Evolutionary conservation across 306 rosid species (phyloP).

Genomic region (Morella rubra): DNA sequence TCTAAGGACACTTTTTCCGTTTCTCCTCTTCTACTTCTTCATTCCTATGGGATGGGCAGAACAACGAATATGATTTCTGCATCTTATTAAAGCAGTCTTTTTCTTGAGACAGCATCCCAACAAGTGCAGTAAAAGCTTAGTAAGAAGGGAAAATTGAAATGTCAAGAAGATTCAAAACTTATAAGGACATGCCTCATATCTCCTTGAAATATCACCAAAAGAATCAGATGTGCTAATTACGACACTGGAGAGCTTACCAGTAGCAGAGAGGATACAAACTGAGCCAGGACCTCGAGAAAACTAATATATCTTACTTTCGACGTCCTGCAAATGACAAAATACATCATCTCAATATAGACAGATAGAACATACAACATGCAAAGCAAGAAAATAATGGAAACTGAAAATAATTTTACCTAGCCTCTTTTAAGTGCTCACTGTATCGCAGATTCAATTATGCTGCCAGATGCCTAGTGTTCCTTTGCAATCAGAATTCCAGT

Average conservation of each 20-base stretch:
- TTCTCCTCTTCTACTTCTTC: too few species aligned
- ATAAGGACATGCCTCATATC: constrained; percentile 42
- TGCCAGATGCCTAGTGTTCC: constrained; percentile 77
- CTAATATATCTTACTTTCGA: constrained; percentile 20
- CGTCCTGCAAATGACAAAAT: constrained; percentile 40
- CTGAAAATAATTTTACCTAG: constrained; percentile 67
- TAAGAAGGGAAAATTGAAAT: not conserved
- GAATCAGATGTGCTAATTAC: constrained; percentile 24
- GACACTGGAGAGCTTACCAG: constrained; percentile 43
- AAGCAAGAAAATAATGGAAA: not conserved
- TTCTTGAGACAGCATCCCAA: too few species aligned
- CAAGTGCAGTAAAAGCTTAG: not conserved
- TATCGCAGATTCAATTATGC: constrained; percentile 72
- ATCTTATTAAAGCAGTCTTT: too few species aligned
- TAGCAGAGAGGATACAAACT: constrained; percentile 49
- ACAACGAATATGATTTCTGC: too few species aligned
- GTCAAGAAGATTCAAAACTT: not conserved
- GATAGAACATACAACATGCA: not conserved
- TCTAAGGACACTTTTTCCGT: too few species aligned
- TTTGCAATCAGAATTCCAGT: constrained; percentile 72
- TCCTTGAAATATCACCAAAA: constrained; percentile 18
- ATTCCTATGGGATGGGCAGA: too few species aligned
- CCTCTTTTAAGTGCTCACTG: constrained; percentile 71
- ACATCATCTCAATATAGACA: not conserved
- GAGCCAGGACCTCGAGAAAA: constrained; percentile 20